Conservation (phyloP, 169 alveolate species). For the Plasmodium relictum region DNA sequence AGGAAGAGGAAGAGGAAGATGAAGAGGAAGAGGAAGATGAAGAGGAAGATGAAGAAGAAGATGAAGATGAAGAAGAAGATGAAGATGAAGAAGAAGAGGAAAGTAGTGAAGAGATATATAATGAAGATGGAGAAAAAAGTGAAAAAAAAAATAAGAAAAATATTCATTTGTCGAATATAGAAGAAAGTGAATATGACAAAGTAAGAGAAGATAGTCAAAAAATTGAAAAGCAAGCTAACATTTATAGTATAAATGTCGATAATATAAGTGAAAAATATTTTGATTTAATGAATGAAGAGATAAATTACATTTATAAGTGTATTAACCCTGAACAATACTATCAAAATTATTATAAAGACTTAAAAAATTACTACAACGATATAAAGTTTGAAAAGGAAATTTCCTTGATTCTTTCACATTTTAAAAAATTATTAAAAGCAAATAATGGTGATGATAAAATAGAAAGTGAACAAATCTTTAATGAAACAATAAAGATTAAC, state of each 20-base stretch:
- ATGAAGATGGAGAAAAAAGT: not conserved
- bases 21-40: not conserved
- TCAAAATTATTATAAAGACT: conserved; percentile 8
- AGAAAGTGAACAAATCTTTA: not conserved
- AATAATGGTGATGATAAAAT: not conserved
- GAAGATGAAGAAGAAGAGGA: conserved; percentile 2
- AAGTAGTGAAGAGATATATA: not conserved
- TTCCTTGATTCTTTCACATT: not conserved
- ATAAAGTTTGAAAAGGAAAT: conserved; percentile 25
- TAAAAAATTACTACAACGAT: not conserved
- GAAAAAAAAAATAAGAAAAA: not conserved
- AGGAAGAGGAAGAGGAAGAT: not conserved
- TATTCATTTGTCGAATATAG: not conserved
- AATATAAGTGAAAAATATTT: conserved; percentile 24
- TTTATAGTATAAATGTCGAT: not conserved
- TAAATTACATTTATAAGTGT: conserved; percentile 56
- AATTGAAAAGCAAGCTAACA: not conserved
- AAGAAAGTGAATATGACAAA: not conserved
- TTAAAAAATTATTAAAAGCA: conserved; percentile 1
- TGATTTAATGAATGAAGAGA: conserved; percentile 25
- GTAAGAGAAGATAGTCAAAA: not conserved
- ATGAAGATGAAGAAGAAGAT: not conserved
- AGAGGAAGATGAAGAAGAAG: not conserved
- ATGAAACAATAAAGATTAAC: not conserved
- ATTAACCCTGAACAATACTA: conserved; percentile 38